Evolutionary conservation across 805 yeast species (phyloP).

Genomic region (Candida ipomoeae): DNA sequence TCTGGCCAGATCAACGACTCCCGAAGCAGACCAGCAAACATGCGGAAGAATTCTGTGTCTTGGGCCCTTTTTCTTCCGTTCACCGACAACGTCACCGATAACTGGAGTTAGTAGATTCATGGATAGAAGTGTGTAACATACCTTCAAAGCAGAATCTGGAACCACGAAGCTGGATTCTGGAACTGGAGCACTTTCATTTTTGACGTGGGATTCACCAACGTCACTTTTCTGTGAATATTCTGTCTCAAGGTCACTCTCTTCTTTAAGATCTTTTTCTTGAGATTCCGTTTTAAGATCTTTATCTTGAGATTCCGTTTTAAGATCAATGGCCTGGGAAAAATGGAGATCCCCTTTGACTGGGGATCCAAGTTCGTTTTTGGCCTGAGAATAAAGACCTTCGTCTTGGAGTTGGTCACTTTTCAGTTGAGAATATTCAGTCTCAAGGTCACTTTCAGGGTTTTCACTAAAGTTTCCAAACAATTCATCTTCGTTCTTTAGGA

Average conservation of each 20-base stretch:
- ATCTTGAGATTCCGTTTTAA: too few relatives aligned
- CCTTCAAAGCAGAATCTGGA: not conserved
- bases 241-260: not conserved
- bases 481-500: not conserved
- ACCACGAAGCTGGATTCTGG: not conserved
- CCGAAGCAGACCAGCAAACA: slow-evolving; percentile 8
- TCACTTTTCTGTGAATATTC: not conserved
- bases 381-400: too few relatives aligned
- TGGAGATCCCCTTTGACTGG: too few relatives aligned
- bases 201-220: too few relatives aligned
- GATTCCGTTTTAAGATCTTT: too few relatives aligned
- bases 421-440: not conserved
- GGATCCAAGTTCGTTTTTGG: too few relatives aligned
- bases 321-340: too few relatives aligned
- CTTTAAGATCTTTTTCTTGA: too few relatives aligned
- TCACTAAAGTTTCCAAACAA: too few relatives aligned
- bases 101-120: slow-evolving; percentile 4
- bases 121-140: not conserved
- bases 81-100: slow-evolving; percentile 8
- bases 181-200: not conserved
- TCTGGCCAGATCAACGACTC: slow-evolving; percentile 7
- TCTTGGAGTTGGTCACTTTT: not conserved
- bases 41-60: slow-evolving; percentile 9
- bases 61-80: slow-evolving; percentile 10
- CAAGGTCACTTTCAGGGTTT: not conserved